Conservation (phyloP, 2,329 filamentous ascomycete genomes). For the Paecilomyces sp. region DNA sequence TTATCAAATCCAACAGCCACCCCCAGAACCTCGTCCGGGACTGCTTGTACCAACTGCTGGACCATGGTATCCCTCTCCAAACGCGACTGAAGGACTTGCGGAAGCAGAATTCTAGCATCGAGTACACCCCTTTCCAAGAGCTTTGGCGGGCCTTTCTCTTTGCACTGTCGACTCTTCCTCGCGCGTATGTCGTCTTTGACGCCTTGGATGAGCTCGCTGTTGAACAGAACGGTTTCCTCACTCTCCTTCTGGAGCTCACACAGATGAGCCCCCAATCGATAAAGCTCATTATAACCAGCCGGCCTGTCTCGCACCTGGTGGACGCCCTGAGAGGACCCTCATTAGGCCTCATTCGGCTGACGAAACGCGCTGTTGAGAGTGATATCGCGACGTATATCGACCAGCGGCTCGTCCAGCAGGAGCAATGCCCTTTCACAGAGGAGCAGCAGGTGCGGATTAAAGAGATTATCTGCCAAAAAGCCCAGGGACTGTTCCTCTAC, state of each 20-base stretch:
- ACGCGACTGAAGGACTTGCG: too few species aligned
- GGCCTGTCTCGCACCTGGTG: constrained; percentile 29
- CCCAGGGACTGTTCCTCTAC: constrained; percentile 40
- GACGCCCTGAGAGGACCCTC: constrained; percentile 16
- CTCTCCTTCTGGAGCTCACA: constrained; percentile 24
- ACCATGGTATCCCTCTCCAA: neutral
- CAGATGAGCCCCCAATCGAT: constrained; percentile 21
- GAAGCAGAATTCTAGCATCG: too few species aligned
- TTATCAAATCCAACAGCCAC: neutral
- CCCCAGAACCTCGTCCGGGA: neutral
- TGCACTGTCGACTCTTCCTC: neutral
- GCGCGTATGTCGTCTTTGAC: constrained; percentile 18
- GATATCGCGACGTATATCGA: constrained; percentile 37
- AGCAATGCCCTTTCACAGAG: constrained; percentile 5
- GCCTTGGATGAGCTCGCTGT: constrained; percentile 44
- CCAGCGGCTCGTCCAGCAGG: constrained; percentile 10
- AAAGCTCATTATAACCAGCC: constrained; percentile 41
- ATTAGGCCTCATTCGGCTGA: constrained; percentile 30
- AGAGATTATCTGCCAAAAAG: constrained; percentile 22
- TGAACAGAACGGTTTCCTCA: constrained; percentile 29
- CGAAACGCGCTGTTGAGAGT: constrained; percentile 26
- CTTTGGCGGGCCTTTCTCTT: neutral
- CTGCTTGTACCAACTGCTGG: neutral
- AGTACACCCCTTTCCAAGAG: neutral
- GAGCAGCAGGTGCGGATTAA: too few species aligned